Percentiles rank a stretch among this genome's conserved stretches.
These are phyloP conservation scores for Backusella australiensis DNA, from an alignment of 192 early-diverging fungal species.

Conservation along the genomic window DNA sequence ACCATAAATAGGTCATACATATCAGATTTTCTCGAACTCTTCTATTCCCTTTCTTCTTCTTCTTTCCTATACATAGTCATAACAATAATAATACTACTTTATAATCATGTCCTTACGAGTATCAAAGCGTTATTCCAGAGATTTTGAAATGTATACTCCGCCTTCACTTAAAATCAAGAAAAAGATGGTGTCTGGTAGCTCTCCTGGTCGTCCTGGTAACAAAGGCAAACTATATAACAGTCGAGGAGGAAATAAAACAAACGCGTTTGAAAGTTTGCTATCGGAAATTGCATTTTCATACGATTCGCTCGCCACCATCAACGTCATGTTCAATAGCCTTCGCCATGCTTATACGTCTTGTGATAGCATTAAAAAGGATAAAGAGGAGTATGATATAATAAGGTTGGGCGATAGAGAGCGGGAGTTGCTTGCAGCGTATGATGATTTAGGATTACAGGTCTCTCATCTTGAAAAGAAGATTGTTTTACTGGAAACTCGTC, in stretches of 20 bases:
- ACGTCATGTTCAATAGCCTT: constrained; percentile 14
- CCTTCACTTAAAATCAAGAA: not conserved
- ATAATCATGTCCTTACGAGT: not conserved
- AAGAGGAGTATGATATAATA: not conserved
- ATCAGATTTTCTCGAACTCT: not conserved
- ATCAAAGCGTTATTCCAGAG: not conserved
- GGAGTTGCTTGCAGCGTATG: not conserved
- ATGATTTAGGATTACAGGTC: not conserved
- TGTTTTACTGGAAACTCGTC: not conserved
- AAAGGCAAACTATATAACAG: not conserved
- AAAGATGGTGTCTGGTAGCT: not conserved
- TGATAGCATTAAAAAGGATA: not conserved
- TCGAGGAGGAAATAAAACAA: not conserved
- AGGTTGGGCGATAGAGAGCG: not conserved
- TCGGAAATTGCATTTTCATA: constrained; percentile 12
- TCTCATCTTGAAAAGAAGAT: constrained; percentile 1
- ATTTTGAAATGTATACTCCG: not conserved
- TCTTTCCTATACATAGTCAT: not conserved
- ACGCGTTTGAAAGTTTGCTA: not conserved
- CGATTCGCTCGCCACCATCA: constrained; percentile 3
- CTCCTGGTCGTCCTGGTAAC: not conserved
- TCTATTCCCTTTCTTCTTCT: not conserved
- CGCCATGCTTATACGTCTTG: not conserved
- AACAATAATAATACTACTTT: not conserved
- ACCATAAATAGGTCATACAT: constrained; percentile 4